These are phyloP conservation scores for Boletus sp. DNA, from an alignment of 768 basidiomycete species.

Conservation along the genomic window DNA sequence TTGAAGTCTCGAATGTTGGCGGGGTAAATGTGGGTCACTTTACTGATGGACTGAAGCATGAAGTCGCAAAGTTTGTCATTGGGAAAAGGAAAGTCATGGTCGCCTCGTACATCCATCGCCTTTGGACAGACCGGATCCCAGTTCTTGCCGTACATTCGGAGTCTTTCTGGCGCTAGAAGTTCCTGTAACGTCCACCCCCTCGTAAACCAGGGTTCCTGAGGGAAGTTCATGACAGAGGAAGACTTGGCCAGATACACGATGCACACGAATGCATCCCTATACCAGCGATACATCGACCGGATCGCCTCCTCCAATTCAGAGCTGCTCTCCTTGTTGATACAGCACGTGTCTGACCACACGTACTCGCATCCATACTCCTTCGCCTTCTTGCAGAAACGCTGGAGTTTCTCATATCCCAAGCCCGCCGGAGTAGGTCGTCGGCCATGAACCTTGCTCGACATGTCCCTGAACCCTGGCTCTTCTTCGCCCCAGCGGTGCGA, in stretches of 20 bases:
- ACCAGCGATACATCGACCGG: conserved; percentile 15
- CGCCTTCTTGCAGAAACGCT: conserved; percentile 14
- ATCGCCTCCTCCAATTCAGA: conserved; percentile 12
- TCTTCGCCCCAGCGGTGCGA: conserved; percentile 19
- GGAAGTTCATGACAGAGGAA: not conserved
- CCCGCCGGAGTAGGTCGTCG: not conserved
- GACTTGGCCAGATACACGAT: conserved; percentile 11
- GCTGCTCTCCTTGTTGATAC: conserved; percentile 14
- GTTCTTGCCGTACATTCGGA: conserved; percentile 9
- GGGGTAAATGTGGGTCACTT: not conserved
- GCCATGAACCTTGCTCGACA: conserved; percentile 4
- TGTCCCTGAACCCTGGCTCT: conserved; percentile 13
- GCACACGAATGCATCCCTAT: conserved; percentile 11
- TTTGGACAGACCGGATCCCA: conserved; percentile 6
- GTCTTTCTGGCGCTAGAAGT: conserved; percentile 8
- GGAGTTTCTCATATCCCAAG: conserved; percentile 11
- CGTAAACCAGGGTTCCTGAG: conserved; percentile 9
- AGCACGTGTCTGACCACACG: conserved; percentile 24
- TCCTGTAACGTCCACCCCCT: conserved; percentile 15
- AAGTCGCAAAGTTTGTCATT: conserved; percentile 11
- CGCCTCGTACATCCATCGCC: not conserved
- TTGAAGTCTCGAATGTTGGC: not conserved
- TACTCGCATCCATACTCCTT: conserved; percentile 12
- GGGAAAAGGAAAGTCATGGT: conserved; percentile 2
- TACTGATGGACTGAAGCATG: not conserved